Evolutionary conservation across 192 early-diverging fungal species (phyloP), one percentile per base, ranked within the genome.

Genomic region (Blastocladiella britannica): DNA sequence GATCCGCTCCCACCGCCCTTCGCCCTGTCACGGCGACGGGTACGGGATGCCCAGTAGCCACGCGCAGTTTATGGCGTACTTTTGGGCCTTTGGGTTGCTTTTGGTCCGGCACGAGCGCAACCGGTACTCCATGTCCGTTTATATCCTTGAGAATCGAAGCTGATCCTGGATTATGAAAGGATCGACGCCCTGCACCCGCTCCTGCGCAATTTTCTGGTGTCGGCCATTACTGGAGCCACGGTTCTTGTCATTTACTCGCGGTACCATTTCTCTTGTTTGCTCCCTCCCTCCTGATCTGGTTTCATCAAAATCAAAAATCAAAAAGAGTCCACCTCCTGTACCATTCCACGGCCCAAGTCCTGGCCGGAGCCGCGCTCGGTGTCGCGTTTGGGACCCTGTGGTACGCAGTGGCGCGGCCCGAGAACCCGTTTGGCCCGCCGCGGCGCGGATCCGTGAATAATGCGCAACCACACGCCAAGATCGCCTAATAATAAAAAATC

Each of bases 1-100:
- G 25, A 63, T 87, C 52, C 70, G 69, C 55, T 61, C 85, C 59
- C 70, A 72, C 31, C 63, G 87, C 53, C 87, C 87, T 3, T 75
- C 70, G 52, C 70, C 66, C 28, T 76, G 80, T 60, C 65, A 85
- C 26, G 81, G 82, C 2, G 66, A 68, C 15, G 83, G 82, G 6
- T 88, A 90, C 63, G 88, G 85, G 4, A 90, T 90, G 88, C 88
- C 88, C 7, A 83, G 81, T 7, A 78, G 74, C 28, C 88, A 90
- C 62, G 61, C 85, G 7, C 85, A 90, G 59, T 87, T 88, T 61
- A 82, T 88, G 61, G 72, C 73, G 29, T 90, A 72, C 63, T 90
- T 86, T 68, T 72, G 80, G 6, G 66, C 66, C 0, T 85, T 76
- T 60, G 53, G 62, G 0, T 54, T 71, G 20, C 61, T 89, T 18